phyloP scores from a whole-genome alignment of 2,329 filamentous ascomycete species.

The Fusarium abutilonis region DNA sequence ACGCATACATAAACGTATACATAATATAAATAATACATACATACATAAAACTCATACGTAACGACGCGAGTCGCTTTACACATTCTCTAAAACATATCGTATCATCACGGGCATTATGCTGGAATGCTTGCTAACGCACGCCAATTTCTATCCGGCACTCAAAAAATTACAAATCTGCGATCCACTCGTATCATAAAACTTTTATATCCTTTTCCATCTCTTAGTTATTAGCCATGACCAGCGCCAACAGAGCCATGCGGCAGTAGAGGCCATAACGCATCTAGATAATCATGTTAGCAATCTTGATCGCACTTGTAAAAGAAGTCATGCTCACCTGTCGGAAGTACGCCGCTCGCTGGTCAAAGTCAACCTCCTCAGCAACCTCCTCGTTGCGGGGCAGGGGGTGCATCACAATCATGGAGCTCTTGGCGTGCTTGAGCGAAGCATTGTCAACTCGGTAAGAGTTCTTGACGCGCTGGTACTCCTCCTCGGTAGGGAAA shows the following conservation, averaged over 20 bases:
- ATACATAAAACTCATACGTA: conserved; percentile 42
- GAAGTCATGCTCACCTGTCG: conserved; percentile 79
- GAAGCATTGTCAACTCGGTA: conserved; percentile 92
- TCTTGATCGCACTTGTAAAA: neutral
- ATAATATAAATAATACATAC: conserved; percentile 36
- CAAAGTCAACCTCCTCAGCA: conserved; percentile 95
- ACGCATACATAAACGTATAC: conserved; percentile 36
- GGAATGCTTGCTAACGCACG: conserved; percentile 45
- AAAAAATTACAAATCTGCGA: conserved; percentile 36
- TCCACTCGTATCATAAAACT: conserved; percentile 32
- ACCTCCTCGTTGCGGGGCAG: conserved; percentile 94
- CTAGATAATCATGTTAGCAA: conserved; percentile 57
- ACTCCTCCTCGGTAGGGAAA: conserved; percentile 82
- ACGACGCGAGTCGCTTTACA: conserved; percentile 45
- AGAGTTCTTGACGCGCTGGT: conserved; percentile 86
- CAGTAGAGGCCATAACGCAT: conserved; percentile 98
- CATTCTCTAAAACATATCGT: conserved; percentile 44
- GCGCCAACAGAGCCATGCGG: conserved; percentile 94
- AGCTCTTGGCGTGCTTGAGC: conserved; percentile 88
- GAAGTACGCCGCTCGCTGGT: conserved; percentile 96
- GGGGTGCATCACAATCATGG: conserved; percentile 95
- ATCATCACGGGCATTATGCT: conserved; percentile 42
- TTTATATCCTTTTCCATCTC: conserved; percentile 23
- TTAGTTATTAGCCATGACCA: conserved; percentile 74
- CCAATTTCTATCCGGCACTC: conserved; percentile 45